Conservation (phyloP, 176 grass and related monocot genomes). For the Rhynchospora pubera region DNA sequence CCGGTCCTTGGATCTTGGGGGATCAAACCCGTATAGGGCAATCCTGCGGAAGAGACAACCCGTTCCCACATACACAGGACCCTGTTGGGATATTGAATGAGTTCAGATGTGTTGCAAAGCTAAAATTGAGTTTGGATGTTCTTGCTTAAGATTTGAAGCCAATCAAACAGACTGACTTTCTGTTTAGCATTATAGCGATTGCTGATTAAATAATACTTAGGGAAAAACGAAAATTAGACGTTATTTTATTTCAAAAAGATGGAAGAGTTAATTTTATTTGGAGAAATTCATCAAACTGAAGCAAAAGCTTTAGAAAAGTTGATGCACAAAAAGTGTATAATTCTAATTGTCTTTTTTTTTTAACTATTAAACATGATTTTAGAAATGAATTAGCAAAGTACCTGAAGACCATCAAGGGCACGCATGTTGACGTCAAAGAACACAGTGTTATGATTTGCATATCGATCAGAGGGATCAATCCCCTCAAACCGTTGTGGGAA, state of each 20-base stretch:
- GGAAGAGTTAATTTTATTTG: neutral
- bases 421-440: slow-evolving; percentile 99
- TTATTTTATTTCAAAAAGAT: neutral
- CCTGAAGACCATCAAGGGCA: slow-evolving; percentile 81
- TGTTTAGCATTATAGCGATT: neutral
- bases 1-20: slow-evolving; percentile 74
- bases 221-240: neutral
- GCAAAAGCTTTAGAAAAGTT: neutral
- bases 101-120: neutral
- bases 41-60: slow-evolving; percentile 98
- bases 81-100: slow-evolving; percentile 23
- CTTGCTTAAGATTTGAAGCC: neutral
- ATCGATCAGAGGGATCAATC: slow-evolving; percentile 91
- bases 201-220: neutral
- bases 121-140: neutral
- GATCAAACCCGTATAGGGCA: slow-evolving; percentile 90
- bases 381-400: no score
- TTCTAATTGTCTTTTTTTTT: neutral
- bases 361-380: neutral
- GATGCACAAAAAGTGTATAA: neutral
- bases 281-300: no score
- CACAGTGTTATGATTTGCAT: slow-evolving; percentile 94
- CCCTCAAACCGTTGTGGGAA: slow-evolving; percentile 95
- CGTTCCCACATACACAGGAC: slow-evolving; percentile 89
- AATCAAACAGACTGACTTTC: neutral